Evolutionary conservation across 805 yeast genomes (phyloP).

Genomic region (Zygoascus flipseniorum): DNA sequence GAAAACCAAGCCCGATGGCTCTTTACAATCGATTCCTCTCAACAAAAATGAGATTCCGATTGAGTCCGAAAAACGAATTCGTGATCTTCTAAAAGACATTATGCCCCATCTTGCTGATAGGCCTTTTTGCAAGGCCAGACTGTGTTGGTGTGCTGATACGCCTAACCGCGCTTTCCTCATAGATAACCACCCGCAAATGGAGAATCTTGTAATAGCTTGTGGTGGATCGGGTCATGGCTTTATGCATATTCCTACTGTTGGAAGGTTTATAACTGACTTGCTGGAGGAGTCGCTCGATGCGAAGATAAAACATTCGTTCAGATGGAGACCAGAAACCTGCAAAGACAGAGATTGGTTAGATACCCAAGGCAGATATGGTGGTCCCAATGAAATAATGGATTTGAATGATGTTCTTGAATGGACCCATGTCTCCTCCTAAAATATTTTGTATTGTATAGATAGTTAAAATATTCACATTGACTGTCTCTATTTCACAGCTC

Average conservation of each 20-base stretch:
- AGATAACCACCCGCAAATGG: slow-evolving; percentile 8
- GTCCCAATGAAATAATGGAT: background rate
- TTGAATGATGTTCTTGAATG: background rate
- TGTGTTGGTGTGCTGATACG: slow-evolving; percentile 2
- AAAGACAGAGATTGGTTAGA: background rate
- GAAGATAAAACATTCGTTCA: background rate
- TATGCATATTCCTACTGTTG: slow-evolving; percentile 31
- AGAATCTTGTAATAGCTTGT: slow-evolving; percentile 25
- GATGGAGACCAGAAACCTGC: slow-evolving; percentile 2
- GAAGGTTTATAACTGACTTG: slow-evolving; percentile 21
- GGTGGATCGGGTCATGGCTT: slow-evolving; percentile 34
- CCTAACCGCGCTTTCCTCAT: background rate
- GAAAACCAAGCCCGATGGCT: background rate
- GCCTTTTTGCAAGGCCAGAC: background rate
- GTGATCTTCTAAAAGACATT: background rate
- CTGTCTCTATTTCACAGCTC: too few species aligned
- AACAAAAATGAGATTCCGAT: background rate
- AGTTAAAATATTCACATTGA: too few species aligned
- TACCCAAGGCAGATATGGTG: background rate
- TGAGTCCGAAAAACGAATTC: background rate
- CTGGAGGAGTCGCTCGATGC: background rate
- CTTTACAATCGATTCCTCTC: background rate
- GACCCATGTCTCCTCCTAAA: background rate
- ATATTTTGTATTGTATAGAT: too few species aligned
- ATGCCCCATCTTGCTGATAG: background rate